Conservation (phyloP, 2,329 filamentous ascomycete genomes). For the Claviceps paspali region DNA sequence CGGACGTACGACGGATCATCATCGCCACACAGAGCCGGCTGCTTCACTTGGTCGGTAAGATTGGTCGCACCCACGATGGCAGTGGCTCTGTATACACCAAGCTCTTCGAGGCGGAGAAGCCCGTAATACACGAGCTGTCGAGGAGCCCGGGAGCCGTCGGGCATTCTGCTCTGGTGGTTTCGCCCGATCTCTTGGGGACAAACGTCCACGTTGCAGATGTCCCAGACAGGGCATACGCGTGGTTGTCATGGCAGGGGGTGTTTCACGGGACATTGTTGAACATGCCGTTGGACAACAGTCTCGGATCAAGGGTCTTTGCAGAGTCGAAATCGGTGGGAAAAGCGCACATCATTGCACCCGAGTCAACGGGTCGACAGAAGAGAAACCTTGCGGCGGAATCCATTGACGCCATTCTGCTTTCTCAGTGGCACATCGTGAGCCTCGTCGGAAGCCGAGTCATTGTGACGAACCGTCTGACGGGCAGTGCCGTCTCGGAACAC, state of each 20-base stretch:
- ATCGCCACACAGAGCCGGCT: slow-evolving; percentile 66
- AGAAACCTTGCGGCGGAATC: slow-evolving; percentile 44
- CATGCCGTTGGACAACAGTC: slow-evolving; percentile 39
- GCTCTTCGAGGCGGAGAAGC: slow-evolving; percentile 77
- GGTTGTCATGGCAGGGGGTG: slow-evolving; percentile 77
- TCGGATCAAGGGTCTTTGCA: slow-evolving; percentile 61
- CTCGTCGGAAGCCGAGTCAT: slow-evolving; percentile 72
- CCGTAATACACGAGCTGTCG: slow-evolving; percentile 57
- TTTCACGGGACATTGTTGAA: slow-evolving; percentile 70
- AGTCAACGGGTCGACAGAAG: slow-evolving; percentile 49
- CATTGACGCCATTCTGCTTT: slow-evolving; percentile 68
- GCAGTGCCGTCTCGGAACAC: slow-evolving; percentile 76
- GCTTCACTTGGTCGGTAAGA: slow-evolving; percentile 66
- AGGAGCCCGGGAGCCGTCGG: slow-evolving; percentile 39
- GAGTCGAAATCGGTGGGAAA: slow-evolving; percentile 65
- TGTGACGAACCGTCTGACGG: slow-evolving; percentile 74
- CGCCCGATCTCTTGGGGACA: slow-evolving; percentile 52
- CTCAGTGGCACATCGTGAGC: slow-evolving; percentile 83
- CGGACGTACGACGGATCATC: slow-evolving; percentile 62
- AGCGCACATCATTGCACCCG: slow-evolving; percentile 55
- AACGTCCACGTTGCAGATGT: slow-evolving; percentile 42
- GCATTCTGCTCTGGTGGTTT: slow-evolving; percentile 53
- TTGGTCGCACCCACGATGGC: slow-evolving; percentile 62
- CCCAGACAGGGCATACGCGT: slow-evolving; percentile 67
- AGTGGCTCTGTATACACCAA: slow-evolving; percentile 73